Percentiles rank a stretch among this genome's conserved stretches.
Evolutionary conservation across 768 basidiomycete species (phyloP).

Genomic region (Hemileccinum impolitum): DNA sequence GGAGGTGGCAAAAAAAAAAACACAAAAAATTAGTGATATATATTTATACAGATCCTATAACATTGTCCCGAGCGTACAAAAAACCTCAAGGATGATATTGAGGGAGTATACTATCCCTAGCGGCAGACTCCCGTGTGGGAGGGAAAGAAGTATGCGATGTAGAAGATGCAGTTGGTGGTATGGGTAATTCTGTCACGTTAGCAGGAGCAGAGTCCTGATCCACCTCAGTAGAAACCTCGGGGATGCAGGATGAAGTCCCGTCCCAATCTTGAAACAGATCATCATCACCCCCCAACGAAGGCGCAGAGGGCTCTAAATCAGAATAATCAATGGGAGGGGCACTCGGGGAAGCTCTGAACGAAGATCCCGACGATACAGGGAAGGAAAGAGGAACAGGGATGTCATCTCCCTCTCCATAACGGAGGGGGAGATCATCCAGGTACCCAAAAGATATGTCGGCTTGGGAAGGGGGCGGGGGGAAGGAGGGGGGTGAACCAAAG

Average conservation of each 20-base stretch:
- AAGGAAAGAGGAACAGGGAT: slow-evolving; percentile 33
- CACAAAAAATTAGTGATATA: slow-evolving; percentile 25
- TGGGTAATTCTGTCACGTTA: background rate
- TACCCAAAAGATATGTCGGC: slow-evolving; percentile 38
- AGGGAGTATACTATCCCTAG: slow-evolving; percentile 23
- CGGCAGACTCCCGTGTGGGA: slow-evolving; percentile 1
- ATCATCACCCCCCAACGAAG: slow-evolving; percentile 28
- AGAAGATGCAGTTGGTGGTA: background rate
- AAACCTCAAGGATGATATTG: slow-evolving; percentile 27
- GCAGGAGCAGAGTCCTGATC: slow-evolving; percentile 2
- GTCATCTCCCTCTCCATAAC: slow-evolving; percentile 31
- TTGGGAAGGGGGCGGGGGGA: slow-evolving; percentile 37
- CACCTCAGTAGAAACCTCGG: background rate
- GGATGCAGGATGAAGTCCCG: slow-evolving; percentile 1
- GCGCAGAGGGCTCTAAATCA: slow-evolving; percentile 47
- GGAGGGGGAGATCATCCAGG: slow-evolving; percentile 37
- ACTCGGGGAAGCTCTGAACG: slow-evolving; percentile 39
- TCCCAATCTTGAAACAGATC: slow-evolving; percentile 24
- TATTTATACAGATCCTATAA: slow-evolving; percentile 19
- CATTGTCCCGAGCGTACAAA: background rate
- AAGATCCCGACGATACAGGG: slow-evolving; percentile 42
- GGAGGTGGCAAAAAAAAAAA: too few species aligned
- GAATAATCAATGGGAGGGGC: slow-evolving; percentile 31
- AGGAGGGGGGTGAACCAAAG: slow-evolving; percentile 17
- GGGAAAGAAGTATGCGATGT: slow-evolving; percentile 2